phyloP scores from a whole-genome alignment of 306 rosid species.

The Malus domestica region ASM211411v1 NC_041805.1:31903001-31903500 shows the following conservation, averaged over 20 bases:
- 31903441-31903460: conserved; percentile 80
- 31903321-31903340: conserved; percentile 69
- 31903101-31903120: neutral
- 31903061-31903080: neutral
- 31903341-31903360: conserved; percentile 31
- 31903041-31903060: neutral
- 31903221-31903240: conserved; percentile 48
- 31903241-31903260: conserved; percentile 35
- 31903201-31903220: conserved; percentile 63
- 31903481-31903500: conserved; percentile 75
- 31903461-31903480: conserved; percentile 52
- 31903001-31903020: neutral
- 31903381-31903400: conserved; percentile 82
- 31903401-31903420: conserved; percentile 69
- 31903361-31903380: conserved; percentile 80
- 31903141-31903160: conserved; percentile 30
- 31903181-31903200: conserved; percentile 83
- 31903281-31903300: conserved; percentile 71
- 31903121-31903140: neutral
- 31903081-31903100: neutral
- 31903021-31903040: neutral
- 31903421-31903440: conserved; percentile 59
- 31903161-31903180: conserved; percentile 73
- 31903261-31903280: conserved; percentile 67
- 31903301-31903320: conserved; percentile 74